Base-by-base conservation (phyloP, 2,329 filamentous ascomycete genomes). In the Neonectria faginata region DNA sequence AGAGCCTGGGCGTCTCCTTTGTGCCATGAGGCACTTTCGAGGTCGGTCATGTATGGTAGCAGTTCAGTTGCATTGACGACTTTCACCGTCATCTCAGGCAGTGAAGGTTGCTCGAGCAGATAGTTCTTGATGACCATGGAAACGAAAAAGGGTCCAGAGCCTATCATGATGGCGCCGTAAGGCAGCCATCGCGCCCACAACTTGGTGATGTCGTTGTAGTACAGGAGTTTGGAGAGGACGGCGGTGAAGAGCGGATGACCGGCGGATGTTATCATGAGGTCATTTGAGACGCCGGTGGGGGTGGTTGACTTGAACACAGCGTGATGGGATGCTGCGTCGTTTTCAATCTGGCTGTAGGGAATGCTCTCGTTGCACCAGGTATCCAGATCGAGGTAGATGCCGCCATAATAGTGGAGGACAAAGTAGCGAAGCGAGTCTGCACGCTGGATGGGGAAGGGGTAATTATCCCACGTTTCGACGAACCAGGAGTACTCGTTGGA, bases 131-230 rank as follows among this genome's bases (percentile, higher is more conserved):
- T 92, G 64, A 92, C 86, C 44, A 94, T 86, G 60, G 88, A 92
- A 50, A 94, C 79, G 80, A 93, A 94, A 31, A 94, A 81, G 0
- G 92, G 92, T 0, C 92, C 92, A 0, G 92, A 92, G 10, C 88
- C 89, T 51, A 91, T 90, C 92, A 94, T 94, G 72, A 94, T 90
- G 25, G 90, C 92, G 73, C 92, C 90, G 77, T 94, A 93, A 0
- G 82, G 81, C 54, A 16, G 89, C 86, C 66, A 90, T 76, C 42
- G 88, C 74, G 74, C 70, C 91, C 91, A 94, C 67, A 86, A 87
- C 64, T 87, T 85, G 20, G 75, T 77, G 31, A 75, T 66, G 74
- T 92, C 85, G 78, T 92, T 92, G 59, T 84, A 82, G 45, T 65
- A 52, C 62, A 88, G 84, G n/a, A 94, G 81, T 12, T 85, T 83